A percentile compares a stretch with the other conserved stretches of the same genome.
Conservation (phyloP, 2,329 filamentous ascomycete genomes). For the Rutstroemia sp. region DNA sequence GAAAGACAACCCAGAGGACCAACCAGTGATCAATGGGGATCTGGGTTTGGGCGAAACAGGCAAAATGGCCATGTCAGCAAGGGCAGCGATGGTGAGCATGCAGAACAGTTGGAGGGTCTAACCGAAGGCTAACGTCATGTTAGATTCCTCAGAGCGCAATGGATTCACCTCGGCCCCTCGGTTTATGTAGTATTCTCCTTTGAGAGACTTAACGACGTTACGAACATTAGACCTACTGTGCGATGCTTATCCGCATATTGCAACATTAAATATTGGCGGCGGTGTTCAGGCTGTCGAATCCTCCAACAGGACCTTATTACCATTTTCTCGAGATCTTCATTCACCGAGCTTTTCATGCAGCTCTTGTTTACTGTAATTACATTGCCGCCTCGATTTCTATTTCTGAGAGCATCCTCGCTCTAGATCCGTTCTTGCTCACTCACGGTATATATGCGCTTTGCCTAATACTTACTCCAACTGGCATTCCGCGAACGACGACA, state of each 20-base stretch:
- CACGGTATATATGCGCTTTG: conserved; percentile 7
- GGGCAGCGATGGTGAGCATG: conserved; percentile 45
- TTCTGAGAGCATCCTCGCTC: not conserved
- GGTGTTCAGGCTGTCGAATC: conserved; percentile 14
- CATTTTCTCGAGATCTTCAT: not conserved
- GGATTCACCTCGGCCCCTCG: conserved; percentile 11
- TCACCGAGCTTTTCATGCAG: not conserved
- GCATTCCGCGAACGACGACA: conserved; percentile 19
- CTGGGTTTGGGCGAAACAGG: conserved; percentile 46
- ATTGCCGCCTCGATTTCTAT: conserved; percentile 1
- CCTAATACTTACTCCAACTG: conserved; percentile 7
- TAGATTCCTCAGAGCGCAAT: conserved; percentile 29
- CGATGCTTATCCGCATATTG: conserved; percentile 12
- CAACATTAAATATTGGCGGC: conserved; percentile 14
- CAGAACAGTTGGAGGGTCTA: conserved; percentile 16
- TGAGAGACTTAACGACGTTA: conserved; percentile 22
- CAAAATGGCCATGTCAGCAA: conserved; percentile 54
- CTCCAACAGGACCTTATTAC: not conserved
- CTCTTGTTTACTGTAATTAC: conserved; percentile 10
- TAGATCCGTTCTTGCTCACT: not conserved
- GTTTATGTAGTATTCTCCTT: conserved; percentile 13
- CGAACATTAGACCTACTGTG: conserved; percentile 21
- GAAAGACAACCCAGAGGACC: conserved; percentile 59
- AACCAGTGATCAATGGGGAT: conserved; percentile 49
- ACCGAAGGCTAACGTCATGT: conserved; percentile 25